These are phyloP conservation scores for Triangularia verruculosa DNA, from an alignment of 2,329 filamentous ascomycete species.

Conservation along the genomic window DNA sequence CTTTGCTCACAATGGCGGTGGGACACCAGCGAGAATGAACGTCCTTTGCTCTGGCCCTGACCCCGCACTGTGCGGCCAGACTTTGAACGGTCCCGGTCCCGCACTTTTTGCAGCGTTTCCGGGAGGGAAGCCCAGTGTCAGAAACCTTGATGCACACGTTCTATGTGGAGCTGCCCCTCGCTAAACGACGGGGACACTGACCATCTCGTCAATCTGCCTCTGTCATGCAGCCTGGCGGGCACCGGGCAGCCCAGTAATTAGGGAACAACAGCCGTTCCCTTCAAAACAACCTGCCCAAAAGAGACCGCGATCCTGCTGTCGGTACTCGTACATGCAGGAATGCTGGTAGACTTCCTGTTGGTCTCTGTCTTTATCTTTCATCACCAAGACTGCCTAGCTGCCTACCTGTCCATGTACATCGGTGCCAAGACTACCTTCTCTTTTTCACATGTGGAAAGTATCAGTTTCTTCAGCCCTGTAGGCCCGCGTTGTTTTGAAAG, in stretches of 20 bases:
- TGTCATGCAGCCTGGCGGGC: not conserved
- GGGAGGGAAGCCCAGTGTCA: not conserved
- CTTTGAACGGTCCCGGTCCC: not conserved
- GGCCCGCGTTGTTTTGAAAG: not conserved
- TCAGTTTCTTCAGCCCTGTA: not conserved
- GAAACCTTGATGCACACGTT: not conserved
- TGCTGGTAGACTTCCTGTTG: no score
- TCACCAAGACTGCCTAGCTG: no score
- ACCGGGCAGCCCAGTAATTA: not conserved
- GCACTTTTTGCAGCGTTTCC: not conserved
- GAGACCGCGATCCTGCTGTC: not conserved
- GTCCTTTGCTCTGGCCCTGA: not conserved
- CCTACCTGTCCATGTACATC: no score
- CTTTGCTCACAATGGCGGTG: not conserved
- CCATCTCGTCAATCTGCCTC: not conserved
- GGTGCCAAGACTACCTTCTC: not conserved
- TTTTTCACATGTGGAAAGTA: not conserved
- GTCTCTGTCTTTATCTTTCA: no score
- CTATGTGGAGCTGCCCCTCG: not conserved
- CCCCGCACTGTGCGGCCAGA: conserved; percentile 7
- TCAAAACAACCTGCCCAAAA: not conserved
- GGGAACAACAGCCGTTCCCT: not conserved
- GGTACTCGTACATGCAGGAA: not conserved
- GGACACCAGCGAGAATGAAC: not conserved
- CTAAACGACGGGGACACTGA: not conserved